These are phyloP conservation scores for Xylariaceae sp. DNA, from an alignment of 2,329 filamentous ascomycete genomes.

Conservation along the genomic window DNA sequence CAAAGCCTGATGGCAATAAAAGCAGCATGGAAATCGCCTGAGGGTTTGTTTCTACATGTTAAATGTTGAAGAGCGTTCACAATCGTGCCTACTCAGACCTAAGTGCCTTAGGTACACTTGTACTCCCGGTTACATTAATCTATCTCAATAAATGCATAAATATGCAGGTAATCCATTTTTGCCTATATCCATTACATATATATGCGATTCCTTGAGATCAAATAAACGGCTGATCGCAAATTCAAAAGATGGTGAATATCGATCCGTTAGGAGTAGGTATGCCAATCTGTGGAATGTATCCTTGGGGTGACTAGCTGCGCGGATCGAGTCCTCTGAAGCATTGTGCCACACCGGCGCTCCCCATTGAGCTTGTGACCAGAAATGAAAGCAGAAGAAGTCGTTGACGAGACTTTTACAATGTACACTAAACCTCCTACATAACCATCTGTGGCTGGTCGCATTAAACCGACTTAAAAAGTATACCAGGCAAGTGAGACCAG, in stretches of 20 bases:
- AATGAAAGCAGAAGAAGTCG: not conserved
- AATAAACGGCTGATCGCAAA: too few relatives aligned
- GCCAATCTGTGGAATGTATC: too few relatives aligned
- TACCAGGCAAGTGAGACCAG: not conserved
- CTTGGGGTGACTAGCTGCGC: too few relatives aligned
- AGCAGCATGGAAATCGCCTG: not conserved
- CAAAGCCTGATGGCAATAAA: not conserved
- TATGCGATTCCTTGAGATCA: too few relatives aligned
- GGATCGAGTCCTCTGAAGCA: too few relatives aligned
- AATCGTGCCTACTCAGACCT: not conserved
- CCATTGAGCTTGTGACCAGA: too few relatives aligned
- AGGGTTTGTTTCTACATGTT: not conserved
- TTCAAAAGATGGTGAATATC: too few relatives aligned
- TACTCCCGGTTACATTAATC: not conserved
- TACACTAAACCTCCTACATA: not conserved
- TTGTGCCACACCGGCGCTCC: too few relatives aligned
- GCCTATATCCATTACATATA: too few relatives aligned
- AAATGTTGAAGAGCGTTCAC: not conserved
- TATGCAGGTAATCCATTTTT: constrained; percentile 7
- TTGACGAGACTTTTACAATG: not conserved
- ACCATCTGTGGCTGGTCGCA: not conserved
- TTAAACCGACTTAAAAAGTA: not conserved
- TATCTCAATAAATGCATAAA: not conserved
- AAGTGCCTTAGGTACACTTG: not conserved
- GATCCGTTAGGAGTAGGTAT: too few relatives aligned